Base-by-base conservation (phyloP, 1,284 basidiomycete genomes). In the Fomitiporia mediterranea region DNA sequence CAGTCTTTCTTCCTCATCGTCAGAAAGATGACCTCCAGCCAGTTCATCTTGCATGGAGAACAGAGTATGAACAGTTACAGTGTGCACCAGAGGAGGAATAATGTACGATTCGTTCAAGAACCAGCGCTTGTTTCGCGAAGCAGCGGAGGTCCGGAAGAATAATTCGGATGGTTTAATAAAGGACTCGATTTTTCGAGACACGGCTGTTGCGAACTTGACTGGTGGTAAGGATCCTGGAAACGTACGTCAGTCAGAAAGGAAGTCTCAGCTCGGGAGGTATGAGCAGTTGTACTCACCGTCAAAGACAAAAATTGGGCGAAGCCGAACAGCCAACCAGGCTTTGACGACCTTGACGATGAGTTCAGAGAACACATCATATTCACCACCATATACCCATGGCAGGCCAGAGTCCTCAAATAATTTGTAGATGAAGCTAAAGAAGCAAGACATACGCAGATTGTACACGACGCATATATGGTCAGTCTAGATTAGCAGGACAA, bases 341-440 rank as follows among this genome's bases (percentile, higher is more conserved):
- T 75, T 68, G 7, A 90, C 78, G 15, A 89, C 75, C 43, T 66
- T 70, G 42, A 71, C 70, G 2, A 89, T 74, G 7, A 83, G 67
- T 9, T 68, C 64, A 17, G 74, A 74, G 63, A 91, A 87, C 34
- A 77, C 74, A 2, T 72, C 67, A 65, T 91, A 91, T 68, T 94
- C 91, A 38, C 92, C 92, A 2, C 92, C 92, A 59, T 89, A 91
- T 0, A 89, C 84, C 90, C 90, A 94, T 3, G 89, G 84, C 38
- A 92, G 71, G 53, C 75, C 76, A 2, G 82, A 81, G 58, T 79
- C 77, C 39, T 78, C 72, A 61, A 89, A 79, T 11, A 94, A 64
- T 60, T 82, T 78, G 68, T 85, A 94, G 61, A 94, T 87, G 69
- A 95, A 86, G 28, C 91, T 94, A 64, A 57, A 1, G n/a, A n/a